phyloP scores from a whole-genome alignment of 768 basidiomycete genomes.

The Mycena polygramma region DNA sequence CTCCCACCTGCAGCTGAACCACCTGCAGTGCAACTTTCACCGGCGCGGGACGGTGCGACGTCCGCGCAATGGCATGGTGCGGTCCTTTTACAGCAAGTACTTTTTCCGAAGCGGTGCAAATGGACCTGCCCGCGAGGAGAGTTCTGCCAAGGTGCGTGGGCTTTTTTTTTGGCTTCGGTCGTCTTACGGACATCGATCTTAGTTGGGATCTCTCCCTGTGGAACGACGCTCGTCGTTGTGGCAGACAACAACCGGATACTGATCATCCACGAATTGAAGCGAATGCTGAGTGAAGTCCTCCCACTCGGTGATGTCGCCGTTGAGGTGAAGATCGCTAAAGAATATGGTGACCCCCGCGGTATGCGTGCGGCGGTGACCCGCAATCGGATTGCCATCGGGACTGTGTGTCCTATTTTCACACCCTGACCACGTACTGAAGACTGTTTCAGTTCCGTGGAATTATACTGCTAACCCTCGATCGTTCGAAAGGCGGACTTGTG shows the following conservation, averaged over 20 bases:
- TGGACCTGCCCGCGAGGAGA: conserved; percentile 1
- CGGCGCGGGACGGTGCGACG: neutral
- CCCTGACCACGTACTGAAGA: no score
- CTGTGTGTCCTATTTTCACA: conserved; percentile 4
- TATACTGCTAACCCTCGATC: conserved; percentile 5
- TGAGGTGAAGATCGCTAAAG: conserved; percentile 8
- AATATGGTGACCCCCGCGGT: neutral
- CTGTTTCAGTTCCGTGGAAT: conserved; percentile 7
- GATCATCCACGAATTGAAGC: conserved; percentile 2
- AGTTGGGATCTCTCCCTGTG: conserved; percentile 19
- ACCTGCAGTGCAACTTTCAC: neutral
- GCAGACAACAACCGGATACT: conserved; percentile 8
- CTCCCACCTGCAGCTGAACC: neutral
- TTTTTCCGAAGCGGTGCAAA: conserved; percentile 8
- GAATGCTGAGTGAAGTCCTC: neutral
- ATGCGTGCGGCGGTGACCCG: neutral
- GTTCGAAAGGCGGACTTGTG: neutral
- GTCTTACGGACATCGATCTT: neutral
- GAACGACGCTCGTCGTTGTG: conserved; percentile 5
- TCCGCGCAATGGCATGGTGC: neutral
- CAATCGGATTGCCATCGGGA: conserved; percentile 11
- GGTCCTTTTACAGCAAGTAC: neutral
- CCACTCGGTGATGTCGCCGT: neutral
- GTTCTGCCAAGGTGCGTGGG: neutral
- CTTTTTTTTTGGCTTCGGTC: no score